These are phyloP conservation scores for Lactarius trivialis DNA, from an alignment of 768 basidiomycete species.

Conservation along the genomic window DNA sequence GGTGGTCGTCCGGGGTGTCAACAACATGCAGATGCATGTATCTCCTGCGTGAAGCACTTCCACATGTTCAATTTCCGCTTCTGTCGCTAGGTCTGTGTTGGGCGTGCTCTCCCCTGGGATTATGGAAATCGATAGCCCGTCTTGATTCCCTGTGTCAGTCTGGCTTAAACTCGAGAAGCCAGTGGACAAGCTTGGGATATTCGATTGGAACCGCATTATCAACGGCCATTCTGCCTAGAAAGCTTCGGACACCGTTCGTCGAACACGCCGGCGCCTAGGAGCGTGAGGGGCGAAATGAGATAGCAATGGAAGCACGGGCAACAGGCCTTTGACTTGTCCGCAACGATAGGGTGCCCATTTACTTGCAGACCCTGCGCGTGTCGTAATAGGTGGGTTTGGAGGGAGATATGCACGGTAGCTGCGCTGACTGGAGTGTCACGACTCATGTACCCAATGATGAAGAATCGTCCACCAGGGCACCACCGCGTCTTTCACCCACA, in stretches of 20 bases:
- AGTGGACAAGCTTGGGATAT: constrained; percentile 37
- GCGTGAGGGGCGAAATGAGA: background rate
- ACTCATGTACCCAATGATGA: constrained; percentile 75
- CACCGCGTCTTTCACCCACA: constrained; percentile 25
- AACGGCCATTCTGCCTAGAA: constrained; percentile 55
- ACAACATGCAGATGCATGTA: background rate
- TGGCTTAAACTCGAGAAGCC: constrained; percentile 59
- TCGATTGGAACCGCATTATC: constrained; percentile 68
- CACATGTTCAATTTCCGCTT: background rate
- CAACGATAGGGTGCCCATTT: constrained; percentile 58
- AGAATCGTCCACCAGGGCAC: constrained; percentile 56
- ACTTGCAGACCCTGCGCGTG: constrained; percentile 55
- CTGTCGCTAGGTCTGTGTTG: background rate
- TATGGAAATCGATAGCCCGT: constrained; percentile 29
- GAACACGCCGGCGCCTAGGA: constrained; percentile 49
- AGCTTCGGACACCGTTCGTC: constrained; percentile 45
- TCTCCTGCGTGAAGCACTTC: background rate
- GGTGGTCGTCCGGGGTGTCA: background rate
- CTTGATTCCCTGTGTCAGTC: constrained; percentile 57
- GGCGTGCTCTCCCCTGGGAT: background rate
- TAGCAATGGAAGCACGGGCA: background rate
- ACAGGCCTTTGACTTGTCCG: constrained; percentile 63
- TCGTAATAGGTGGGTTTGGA: background rate
- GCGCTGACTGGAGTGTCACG: constrained; percentile 63
- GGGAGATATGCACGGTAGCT: background rate